Conservation (phyloP, 2,329 filamentous ascomycete genomes). For the Acephala macrosclerotiorum region DNA sequence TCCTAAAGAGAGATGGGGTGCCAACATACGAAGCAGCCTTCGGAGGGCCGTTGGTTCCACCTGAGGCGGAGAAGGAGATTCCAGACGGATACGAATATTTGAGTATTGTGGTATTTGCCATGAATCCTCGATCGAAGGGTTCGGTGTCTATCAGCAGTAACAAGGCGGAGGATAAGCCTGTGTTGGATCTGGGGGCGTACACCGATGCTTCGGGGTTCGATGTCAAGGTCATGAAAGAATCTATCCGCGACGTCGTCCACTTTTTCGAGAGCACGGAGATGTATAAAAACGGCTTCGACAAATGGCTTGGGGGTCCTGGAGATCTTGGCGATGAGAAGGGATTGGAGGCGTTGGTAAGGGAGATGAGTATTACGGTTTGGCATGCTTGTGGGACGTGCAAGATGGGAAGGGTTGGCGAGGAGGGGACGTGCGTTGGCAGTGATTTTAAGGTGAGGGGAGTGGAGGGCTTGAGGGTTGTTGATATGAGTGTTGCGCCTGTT, state of each 20-base stretch:
- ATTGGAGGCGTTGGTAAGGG: not conserved
- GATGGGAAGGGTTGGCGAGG: constrained; percentile 57
- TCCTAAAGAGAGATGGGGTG: not conserved
- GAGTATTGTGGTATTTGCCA: not conserved
- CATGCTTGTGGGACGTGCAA: constrained; percentile 62
- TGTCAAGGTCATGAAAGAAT: not conserved
- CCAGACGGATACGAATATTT: not conserved
- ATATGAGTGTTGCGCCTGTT: constrained; percentile 9
- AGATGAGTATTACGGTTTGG: constrained; percentile 30
- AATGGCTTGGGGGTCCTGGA: not conserved
- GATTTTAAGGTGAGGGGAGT: not conserved
- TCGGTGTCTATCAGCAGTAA: no score
- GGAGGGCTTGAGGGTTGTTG: constrained; percentile 3
- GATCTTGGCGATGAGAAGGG: not conserved
- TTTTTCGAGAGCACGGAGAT: not conserved
- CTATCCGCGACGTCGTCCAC: not conserved
- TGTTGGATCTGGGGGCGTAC: not conserved
- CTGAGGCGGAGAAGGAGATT: not conserved
- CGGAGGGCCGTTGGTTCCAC: not conserved
- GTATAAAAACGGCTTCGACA: not conserved
- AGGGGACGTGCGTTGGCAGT: not conserved
- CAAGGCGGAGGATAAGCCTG: not conserved
- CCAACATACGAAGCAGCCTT: not conserved
- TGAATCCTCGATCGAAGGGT: not conserved
- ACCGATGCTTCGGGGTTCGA: not conserved